Evolutionary conservation across 2,329 filamentous ascomycete species (phyloP), one percentile per base, ranked within the genome.

Genomic region (Dactylellina sp.): DNA sequence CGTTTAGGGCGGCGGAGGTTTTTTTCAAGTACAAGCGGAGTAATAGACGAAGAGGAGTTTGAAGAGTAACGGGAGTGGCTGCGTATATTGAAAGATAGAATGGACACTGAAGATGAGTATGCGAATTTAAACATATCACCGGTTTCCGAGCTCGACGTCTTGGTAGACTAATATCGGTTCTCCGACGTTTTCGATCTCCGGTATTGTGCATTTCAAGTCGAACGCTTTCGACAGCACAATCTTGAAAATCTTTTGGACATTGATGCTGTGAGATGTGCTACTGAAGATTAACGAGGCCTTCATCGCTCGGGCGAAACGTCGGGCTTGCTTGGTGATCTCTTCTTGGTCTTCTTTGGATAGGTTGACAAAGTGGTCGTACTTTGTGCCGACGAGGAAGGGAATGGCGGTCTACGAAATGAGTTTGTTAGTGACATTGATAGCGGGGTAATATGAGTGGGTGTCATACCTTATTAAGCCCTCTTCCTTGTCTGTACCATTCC

Each of bases 161-260:
- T 93, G 91, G 81, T 99, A 99, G 76, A 99, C 87, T 50, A 99
- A 86, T 56, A 99, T 85, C 20, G 95, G 95, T 83, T 99, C 95
- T 82, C 95, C 95, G 66, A 97, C 90, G 81, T 98, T 96, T 83
- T 97, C 94, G 82, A 99, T 98, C 83, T 99, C 95, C 52, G 95
- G 95, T 80, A 99, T 98, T 28, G 95, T 99, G 85, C 95, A 99
- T 82, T 97, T 97, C 70, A 99, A 87, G 81, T 99, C 95, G 81
- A 99, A 99, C 1, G 95, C 95, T 83, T 99, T 99, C 76, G 94
- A 97, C 22, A 99, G 87, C 68, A 99, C 95, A 79, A 99, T 99
- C 83, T 99, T 99, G 88, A 99, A 99, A 80, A 99, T 99, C 94
- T 98, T 99, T 83, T 99, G 95, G 76, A 99, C 95, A 79, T 99